Evolutionary conservation across 1,284 basidiomycete genomes (phyloP), one percentile per base, ranked within the genome.

Genomic region (Malassezia obtusa): DNA sequence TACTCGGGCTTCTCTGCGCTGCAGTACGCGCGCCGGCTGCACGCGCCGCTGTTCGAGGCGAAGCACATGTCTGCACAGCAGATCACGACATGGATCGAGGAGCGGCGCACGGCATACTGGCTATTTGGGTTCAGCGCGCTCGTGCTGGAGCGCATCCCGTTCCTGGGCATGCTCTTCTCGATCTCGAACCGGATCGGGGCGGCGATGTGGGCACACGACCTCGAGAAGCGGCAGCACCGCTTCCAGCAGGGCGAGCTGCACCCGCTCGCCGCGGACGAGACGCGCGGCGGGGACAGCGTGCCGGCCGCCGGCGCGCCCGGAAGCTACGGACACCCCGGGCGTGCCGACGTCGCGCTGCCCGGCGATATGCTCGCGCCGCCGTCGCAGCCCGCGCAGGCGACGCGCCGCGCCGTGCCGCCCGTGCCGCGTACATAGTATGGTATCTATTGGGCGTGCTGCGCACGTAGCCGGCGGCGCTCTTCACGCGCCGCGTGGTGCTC

Each of bases 181-280:
- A 60, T 73, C 41, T 66, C 63, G 21, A 73, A 73, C 52, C 64
- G 63, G 3, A 70, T 73, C 50, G 71, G 71, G 7, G 71, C 71
- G 1, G 71, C 71, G 12, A 69, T 69, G 67, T 71, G 68, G 62
- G 67, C 69, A 2, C 68, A 71, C 53, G 71, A 73, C 46, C 54
- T 73, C 12, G 71, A 73, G 46, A 73, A 73, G 49, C 58, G 69
- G 4, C 71, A 73, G 51, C 65, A 68, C 35, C 44, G 39, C 7
- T 49, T 66, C 45, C 60, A 59, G 10, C 4, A 30, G 7, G 63
- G 63, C 22, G 45, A 58, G 45, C 11, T 61, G 17, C 24, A 45
- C 11, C 50, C 32, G 14, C 39, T 64, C 15, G 24, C 14, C 8
- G 21, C 21, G 21, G 31, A 49, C 3, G 49, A 64, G 25, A 53